Percentiles rank a stretch among this genome's conserved stretches.
phyloP scores from a whole-genome alignment of 305 asterid genomes.

The Fraxinus nigra region DNA sequence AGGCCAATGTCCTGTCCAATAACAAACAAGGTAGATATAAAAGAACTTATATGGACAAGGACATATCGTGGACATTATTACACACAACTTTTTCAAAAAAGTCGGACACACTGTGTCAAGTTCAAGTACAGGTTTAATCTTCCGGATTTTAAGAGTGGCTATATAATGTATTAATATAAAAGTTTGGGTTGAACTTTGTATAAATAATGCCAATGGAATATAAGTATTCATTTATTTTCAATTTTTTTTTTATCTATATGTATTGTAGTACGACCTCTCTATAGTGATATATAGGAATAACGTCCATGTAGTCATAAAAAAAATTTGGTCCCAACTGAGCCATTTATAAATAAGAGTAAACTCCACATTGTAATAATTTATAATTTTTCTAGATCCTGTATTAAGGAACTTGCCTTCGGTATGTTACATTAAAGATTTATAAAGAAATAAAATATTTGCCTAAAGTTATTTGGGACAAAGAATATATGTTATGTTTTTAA shows the following conservation, averaged over 20 bases:
- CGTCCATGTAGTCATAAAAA: background rate
- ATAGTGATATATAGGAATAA: background rate
- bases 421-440: background rate
- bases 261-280: background rate
- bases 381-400: background rate
- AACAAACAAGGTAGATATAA: background rate
- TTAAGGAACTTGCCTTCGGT: background rate
- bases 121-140: background rate
- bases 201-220: background rate
- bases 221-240: background rate
- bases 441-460: background rate
- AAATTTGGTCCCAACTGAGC: background rate
- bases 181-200: background rate
- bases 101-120: background rate
- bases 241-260: background rate
- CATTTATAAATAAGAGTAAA: background rate
- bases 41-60: background rate
- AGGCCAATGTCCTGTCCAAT: conserved; percentile 63
- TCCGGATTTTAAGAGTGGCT: background rate
- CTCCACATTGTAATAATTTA: background rate
- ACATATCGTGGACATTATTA: background rate
- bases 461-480: background rate
- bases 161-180: background rate
- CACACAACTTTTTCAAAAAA: background rate
- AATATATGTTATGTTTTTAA: background rate